phyloP scores from a whole-genome alignment of 208 protist genomes.

The Trypanosoma cruzi region DNA sequence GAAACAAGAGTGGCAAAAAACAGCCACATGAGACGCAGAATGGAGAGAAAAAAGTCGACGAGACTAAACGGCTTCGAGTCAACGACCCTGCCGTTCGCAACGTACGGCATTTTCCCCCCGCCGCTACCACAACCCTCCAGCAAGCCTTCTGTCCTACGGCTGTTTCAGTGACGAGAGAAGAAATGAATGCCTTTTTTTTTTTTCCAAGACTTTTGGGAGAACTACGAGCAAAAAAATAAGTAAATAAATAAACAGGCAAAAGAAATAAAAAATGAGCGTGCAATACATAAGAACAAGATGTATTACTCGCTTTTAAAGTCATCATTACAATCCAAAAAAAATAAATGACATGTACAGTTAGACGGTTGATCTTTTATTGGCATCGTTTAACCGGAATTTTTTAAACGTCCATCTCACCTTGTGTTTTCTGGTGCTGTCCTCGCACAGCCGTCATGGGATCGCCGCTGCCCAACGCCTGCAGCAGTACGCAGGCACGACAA shows the following conservation, averaged over 20 bases:
- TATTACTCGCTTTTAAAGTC: neutral
- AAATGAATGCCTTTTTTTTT: neutral
- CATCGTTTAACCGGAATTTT: slow-evolving; percentile 36
- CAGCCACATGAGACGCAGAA: slow-evolving; percentile 46
- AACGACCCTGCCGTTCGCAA: slow-evolving; percentile 73
- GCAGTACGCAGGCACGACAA: slow-evolving; percentile 95
- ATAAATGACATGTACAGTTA: neutral
- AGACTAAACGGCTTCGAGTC: slow-evolving; percentile 77
- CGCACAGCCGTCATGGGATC: slow-evolving; percentile 47
- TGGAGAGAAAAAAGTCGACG: slow-evolving; percentile 40
- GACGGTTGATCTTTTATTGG: neutral
- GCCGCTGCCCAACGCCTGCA: slow-evolving; percentile 86
- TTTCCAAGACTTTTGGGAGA: neutral
- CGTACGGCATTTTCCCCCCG: slow-evolving; percentile 57
- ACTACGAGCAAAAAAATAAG: neutral
- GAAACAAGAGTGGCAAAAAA: slow-evolving; percentile 78
- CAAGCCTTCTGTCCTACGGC: neutral
- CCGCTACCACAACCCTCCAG: neutral
- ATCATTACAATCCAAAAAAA: neutral
- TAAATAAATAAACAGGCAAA: neutral
- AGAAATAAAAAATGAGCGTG: slow-evolving; percentile 4
- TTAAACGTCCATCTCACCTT: slow-evolving; percentile 6
- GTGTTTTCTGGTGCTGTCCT: neutral
- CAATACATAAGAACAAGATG: neutral
- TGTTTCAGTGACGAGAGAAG: neutral